Conservation (phyloP, 2,329 filamentous ascomycete genomes). For the Parastagonospora nodorum region DNA sequence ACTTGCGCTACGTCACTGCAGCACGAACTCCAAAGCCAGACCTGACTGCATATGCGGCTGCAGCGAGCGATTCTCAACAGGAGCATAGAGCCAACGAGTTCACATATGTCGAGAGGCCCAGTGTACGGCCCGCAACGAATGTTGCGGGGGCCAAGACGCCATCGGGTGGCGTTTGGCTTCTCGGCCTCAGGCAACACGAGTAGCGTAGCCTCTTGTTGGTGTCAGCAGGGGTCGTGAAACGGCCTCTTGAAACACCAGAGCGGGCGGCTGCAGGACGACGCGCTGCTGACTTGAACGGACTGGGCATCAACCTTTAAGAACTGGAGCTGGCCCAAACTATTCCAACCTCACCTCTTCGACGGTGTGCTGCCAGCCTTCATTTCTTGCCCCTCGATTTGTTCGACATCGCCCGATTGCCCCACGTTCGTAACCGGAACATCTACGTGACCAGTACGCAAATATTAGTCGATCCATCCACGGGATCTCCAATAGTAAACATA, state of each 20-base stretch:
- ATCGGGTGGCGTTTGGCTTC: conserved; percentile 8
- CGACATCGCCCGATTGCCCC: conserved; percentile 8
- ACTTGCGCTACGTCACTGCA: too few species aligned
- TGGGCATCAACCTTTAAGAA: conserved; percentile 23
- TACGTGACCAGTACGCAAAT: too few species aligned
- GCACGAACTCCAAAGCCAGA: too few species aligned
- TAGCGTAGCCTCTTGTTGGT: conserved; percentile 24
- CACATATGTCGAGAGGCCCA: not conserved
- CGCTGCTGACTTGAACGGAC: conserved; percentile 31
- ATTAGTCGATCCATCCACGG: too few species aligned
- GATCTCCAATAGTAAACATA: too few species aligned
- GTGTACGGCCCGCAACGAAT: conserved; percentile 12
- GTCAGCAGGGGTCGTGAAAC: conserved; percentile 46
- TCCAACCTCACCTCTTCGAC: conserved; percentile 25
- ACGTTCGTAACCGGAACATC: not conserved
- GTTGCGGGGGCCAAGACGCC: conserved; percentile 20
- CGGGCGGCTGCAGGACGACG: conserved; percentile 37
- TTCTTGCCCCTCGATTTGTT: conserved; percentile 5
- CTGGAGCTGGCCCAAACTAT: conserved; percentile 22
- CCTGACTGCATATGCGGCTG: not conserved
- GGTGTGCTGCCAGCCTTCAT: conserved; percentile 12
- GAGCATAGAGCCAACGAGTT: too few species aligned
- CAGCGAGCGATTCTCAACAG: not conserved
- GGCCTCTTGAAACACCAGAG: conserved; percentile 40
- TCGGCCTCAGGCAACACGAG: conserved; percentile 21